phyloP scores from a whole-genome alignment of 352 stramenopile species.

The Halophytophthora polymorphica region DNA sequence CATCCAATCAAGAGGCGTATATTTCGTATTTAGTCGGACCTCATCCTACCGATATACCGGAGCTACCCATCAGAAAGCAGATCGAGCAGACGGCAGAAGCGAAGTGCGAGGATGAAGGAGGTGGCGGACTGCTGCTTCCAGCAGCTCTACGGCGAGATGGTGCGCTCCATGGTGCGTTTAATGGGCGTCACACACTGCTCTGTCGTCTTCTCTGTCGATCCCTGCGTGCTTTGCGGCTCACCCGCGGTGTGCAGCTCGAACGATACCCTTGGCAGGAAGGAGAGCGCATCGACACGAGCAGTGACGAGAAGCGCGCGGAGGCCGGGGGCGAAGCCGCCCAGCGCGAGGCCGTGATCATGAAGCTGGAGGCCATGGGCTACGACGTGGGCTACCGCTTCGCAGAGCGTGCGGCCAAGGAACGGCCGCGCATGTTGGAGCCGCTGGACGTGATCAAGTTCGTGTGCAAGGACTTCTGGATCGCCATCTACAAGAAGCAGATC shows the following conservation, averaged over 20 bases:
- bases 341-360: slow-evolving; percentile 75
- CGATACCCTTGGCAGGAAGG: slow-evolving; percentile 48
- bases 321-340: slow-evolving; percentile 28
- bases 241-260: slow-evolving; percentile 42
- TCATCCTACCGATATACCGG: no score
- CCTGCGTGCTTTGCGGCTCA: neutral
- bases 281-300: slow-evolving; percentile 4
- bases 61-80: no score
- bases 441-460: slow-evolving; percentile 98
- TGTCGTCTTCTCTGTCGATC: neutral
- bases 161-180: slow-evolving; percentile 74
- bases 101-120: no score
- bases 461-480: slow-evolving; percentile 98
- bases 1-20: no score
- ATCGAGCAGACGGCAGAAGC: no score
- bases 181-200: neutral
- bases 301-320: slow-evolving; percentile 28
- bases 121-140: slow-evolving; percentile 86
- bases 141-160: slow-evolving; percentile 84
- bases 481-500: slow-evolving; percentile 98
- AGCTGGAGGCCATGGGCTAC: slow-evolving; percentile 85
- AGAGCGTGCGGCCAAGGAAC: slow-evolving; percentile 67
- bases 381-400: slow-evolving; percentile 85
- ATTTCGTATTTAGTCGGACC: no score
- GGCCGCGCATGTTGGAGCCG: slow-evolving; percentile 79